These are phyloP conservation scores for Boletellus ananas DNA, from an alignment of 768 basidiomycete species.

Conservation along the genomic window DNA sequence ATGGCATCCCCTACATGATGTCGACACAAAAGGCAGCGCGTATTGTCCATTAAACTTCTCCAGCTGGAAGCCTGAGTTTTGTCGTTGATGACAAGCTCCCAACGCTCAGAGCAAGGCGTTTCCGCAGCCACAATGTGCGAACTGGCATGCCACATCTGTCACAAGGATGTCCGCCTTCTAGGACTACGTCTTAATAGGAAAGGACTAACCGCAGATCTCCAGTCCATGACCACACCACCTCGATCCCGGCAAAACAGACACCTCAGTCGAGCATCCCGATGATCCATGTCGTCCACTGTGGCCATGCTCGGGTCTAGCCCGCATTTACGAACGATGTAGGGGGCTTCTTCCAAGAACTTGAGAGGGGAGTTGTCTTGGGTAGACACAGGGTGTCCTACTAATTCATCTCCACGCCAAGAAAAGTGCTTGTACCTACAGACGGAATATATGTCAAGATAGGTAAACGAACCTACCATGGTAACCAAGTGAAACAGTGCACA, in stretches of 20 bases:
- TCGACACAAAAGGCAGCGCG: neutral
- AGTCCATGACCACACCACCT: neutral
- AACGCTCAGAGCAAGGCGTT: neutral
- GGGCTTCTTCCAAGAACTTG: neutral
- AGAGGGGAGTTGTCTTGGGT: neutral
- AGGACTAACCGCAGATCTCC: slow-evolving; percentile 5
- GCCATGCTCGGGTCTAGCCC: slow-evolving; percentile 7
- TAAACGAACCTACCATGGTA: neutral
- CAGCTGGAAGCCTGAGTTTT: neutral
- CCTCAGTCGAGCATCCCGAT: neutral
- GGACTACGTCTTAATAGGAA: neutral
- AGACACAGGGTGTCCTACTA: neutral
- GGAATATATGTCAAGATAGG: neutral
- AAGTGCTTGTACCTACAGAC: neutral
- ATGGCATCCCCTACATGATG: neutral
- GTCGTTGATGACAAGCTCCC: neutral
- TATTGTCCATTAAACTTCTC: too few species aligned
- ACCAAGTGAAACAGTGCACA: slow-evolving; percentile 4
- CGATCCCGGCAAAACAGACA: neutral
- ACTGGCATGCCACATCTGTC: slow-evolving; percentile 1
- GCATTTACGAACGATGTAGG: slow-evolving; percentile 2
- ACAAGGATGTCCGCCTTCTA: neutral
- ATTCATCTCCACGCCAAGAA: neutral
- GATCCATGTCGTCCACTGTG: slow-evolving; percentile 12
- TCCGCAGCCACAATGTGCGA: neutral